Evolutionary conservation across 495 filamentous ascomycete genomes (phyloP).

Genomic region (Penicillium cinerascens): DNA sequence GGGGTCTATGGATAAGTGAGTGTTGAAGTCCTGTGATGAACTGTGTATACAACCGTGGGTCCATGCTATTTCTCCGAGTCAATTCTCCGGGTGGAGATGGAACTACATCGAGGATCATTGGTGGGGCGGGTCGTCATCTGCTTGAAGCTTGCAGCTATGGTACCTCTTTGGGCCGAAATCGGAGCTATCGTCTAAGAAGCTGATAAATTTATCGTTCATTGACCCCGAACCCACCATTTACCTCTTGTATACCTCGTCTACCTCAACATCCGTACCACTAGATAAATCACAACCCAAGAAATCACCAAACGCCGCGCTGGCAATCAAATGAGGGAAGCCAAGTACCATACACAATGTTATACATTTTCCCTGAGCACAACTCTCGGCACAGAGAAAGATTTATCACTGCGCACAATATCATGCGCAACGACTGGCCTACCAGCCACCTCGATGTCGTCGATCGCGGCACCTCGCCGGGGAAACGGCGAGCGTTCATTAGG

Average conservation of each 20-base stretch:
- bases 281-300: not conserved
- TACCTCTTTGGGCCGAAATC: too few species aligned
- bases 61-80: conserved; percentile 15
- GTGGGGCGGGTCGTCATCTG: too few species aligned
- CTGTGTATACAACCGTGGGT: not conserved
- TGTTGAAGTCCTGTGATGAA: not conserved
- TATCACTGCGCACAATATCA: not conserved
- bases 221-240: not conserved
- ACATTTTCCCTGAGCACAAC: conserved; percentile 2
- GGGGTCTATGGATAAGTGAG: not conserved
- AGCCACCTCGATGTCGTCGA: conserved; percentile 8
- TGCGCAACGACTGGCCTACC: not conserved
- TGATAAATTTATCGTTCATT: not conserved
- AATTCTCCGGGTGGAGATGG: conserved; percentile 20
- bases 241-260: not conserved
- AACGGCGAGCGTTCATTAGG: not conserved
- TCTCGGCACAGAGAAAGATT: conserved; percentile 11
- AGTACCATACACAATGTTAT: not conserved
- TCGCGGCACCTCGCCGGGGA: not conserved
- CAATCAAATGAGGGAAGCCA: not conserved
- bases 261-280: not conserved
- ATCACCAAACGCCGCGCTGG: not conserved
- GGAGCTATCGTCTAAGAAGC: not conserved
- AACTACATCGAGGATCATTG: too few species aligned
- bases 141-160: too few species aligned